Evolutionary conservation across 306 rosid genomes (phyloP), one percentile per base, ranked within the genome.

Genomic region (Trifolium pratense): DNA sequence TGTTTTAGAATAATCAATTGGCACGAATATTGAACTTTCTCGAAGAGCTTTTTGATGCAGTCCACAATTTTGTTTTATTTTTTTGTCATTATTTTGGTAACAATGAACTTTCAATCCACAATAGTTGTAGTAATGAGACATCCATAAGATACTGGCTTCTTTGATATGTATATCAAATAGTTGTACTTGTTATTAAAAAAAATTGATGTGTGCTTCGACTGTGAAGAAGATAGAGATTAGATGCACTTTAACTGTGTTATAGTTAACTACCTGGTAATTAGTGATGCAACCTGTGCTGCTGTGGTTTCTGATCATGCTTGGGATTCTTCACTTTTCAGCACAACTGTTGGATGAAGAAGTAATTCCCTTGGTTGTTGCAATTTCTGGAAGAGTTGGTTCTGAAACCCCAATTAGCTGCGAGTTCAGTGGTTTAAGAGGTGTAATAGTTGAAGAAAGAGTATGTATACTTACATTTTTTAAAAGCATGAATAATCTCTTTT

Each of bases 381-480:
- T 94, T 74, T 87, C 96, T 40, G 99, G 99, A 79, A 90, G 99
- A 86, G 99, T 94, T 71, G 66, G 86, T 82, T 82, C 96, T 63
- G 96, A 91, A 42, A 77, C 86, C 46, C 99, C 99, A 14, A 84
- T 94, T 63, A 87, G 21, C 78, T 94, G 99, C 25, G 96, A 91
- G 66, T 88, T 88, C 85, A 91, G 97, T 71, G 96, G 97, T 26
- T 78, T 94, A 52, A 71, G 99, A 81, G 99, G 97, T 59, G 99
- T 90, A 56, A 88, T 94, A 80, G 97, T 91, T 72, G 99, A 91
- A 84, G 97, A 89, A 90, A 94, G 90, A 82, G 97, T 90, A 84
- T 10, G 73, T 78, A 52, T 40, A 61, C 49, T 7, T 57, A 43
- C 13, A 32, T 75, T 57, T 78, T 37, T 34, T 23, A 49, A 76